phyloP scores from a whole-genome alignment of 75 land plant species.

The Sequoiadendron giganteum region DNA sequence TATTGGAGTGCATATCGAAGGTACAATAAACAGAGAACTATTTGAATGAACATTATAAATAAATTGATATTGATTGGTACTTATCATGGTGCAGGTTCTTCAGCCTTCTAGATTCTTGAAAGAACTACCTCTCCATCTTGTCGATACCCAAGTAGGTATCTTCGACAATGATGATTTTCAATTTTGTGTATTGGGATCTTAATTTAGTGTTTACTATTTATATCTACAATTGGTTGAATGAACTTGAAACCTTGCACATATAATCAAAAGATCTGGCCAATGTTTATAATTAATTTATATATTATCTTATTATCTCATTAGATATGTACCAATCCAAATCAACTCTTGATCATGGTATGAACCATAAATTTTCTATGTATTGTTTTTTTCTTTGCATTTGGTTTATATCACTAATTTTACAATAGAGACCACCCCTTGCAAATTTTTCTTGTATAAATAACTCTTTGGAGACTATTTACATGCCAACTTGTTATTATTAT shows the following conservation, averaged over 20 bases:
- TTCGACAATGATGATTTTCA: not conserved
- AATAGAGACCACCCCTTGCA: too few species aligned
- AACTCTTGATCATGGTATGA: not conserved
- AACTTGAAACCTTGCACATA: not conserved
- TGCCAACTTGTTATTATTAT: not conserved
- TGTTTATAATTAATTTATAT: not conserved
- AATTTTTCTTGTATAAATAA: not conserved
- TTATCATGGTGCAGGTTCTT: constrained; percentile 58
- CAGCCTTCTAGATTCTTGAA: constrained; percentile 87
- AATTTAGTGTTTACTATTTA: not conserved
- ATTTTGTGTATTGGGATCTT: not conserved
- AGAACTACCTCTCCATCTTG: constrained; percentile 76
- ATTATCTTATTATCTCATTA: constrained; percentile 3
- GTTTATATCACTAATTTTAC: too few species aligned
- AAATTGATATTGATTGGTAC: not conserved
- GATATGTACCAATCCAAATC: not conserved
- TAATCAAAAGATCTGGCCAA: too few species aligned
- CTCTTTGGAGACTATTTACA: not conserved
- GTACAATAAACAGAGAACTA: not conserved
- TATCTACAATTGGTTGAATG: not conserved
- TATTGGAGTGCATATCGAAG: not conserved
- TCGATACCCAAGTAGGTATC: constrained; percentile 58
- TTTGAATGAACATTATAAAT: not conserved
- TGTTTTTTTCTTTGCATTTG: too few species aligned
- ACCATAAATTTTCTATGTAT: too few species aligned